Conservation (phyloP, 495 filamentous ascomycete species). For the Cercophora scortea region DNA sequence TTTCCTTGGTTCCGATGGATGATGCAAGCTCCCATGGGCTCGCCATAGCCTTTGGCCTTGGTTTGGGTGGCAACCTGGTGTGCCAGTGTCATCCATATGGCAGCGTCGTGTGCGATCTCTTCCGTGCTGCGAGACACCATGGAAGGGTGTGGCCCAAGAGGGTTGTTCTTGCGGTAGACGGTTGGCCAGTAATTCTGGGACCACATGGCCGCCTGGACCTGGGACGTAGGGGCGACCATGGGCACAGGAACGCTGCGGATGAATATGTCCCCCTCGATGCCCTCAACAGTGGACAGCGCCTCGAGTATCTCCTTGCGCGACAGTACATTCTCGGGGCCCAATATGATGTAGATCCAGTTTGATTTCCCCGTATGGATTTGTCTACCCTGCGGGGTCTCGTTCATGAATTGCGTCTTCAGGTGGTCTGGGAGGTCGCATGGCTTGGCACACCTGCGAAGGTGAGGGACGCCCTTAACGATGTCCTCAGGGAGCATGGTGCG, state of each 20-base stretch:
- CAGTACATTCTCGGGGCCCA: conserved; percentile 33
- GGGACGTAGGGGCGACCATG: conserved; percentile 63
- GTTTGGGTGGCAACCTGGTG: conserved; percentile 52
- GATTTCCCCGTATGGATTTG: conserved; percentile 39
- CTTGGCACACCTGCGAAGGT: conserved; percentile 78
- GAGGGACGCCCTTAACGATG: conserved; percentile 55
- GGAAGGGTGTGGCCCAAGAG: conserved; percentile 64
- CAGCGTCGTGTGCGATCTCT: conserved; percentile 48
- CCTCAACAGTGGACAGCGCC: conserved; percentile 24
- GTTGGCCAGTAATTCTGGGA: conserved; percentile 76
- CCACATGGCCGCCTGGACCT: conserved; percentile 69
- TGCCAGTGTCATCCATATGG: conserved; percentile 63
- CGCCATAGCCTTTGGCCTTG: conserved; percentile 49
- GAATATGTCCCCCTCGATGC: conserved; percentile 39
- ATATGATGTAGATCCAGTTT: conserved; percentile 41
- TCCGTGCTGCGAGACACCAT: conserved; percentile 47
- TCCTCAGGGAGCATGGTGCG: conserved; percentile 45
- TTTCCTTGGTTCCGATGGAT: conserved; percentile 48
- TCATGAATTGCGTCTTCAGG: conserved; percentile 39
- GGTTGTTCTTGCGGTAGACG: conserved; percentile 75
- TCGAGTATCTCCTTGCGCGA: conserved; percentile 28
- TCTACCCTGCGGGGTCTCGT: conserved; percentile 32
- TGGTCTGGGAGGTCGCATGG: conserved; percentile 55
- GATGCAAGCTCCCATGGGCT: conserved; percentile 73
- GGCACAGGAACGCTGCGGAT: conserved; percentile 56